These are phyloP conservation scores for Sordariomycetes sp. DNA, from an alignment of 2,329 filamentous ascomycete species.

Conservation along the genomic window DNA sequence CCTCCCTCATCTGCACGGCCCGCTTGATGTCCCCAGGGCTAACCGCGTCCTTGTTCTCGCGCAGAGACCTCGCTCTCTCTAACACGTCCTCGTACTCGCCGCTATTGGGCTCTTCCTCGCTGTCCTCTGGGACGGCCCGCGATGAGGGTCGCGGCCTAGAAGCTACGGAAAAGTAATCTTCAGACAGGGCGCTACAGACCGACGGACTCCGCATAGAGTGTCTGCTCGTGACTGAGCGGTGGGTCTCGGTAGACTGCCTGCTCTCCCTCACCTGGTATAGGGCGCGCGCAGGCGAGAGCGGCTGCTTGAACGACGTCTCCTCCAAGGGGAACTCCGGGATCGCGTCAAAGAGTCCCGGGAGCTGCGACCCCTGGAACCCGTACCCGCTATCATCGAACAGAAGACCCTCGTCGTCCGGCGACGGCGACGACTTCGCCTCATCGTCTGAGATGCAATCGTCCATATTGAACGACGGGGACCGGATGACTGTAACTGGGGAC, in stretches of 20 bases:
- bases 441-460: conserved; percentile 22
- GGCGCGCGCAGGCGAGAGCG: neutral
- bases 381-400: conserved; percentile 21
- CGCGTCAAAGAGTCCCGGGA: conserved; percentile 16
- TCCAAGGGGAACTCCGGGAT: conserved; percentile 8
- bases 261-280: neutral
- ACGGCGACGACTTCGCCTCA: neutral
- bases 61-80: neutral
- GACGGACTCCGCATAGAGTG: neutral
- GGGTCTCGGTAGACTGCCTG: neutral
- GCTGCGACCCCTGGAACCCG: conserved; percentile 16
- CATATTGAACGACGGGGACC: conserved; percentile 16
- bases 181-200: neutral
- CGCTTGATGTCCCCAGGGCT: conserved; percentile 13
- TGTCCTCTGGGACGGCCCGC: neutral
- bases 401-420: conserved; percentile 17
- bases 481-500: neutral
- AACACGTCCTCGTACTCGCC: neutral
- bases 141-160: neutral
- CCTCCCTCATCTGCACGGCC: conserved; percentile 16
- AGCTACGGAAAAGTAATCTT: conserved; percentile 4
- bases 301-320: neutral
- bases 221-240: neutral
- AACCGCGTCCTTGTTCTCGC: conserved; percentile 4
- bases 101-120: neutral